Base-by-base conservation (phyloP, 441 rosid species). In the Bruguiera hainesii region DNA sequence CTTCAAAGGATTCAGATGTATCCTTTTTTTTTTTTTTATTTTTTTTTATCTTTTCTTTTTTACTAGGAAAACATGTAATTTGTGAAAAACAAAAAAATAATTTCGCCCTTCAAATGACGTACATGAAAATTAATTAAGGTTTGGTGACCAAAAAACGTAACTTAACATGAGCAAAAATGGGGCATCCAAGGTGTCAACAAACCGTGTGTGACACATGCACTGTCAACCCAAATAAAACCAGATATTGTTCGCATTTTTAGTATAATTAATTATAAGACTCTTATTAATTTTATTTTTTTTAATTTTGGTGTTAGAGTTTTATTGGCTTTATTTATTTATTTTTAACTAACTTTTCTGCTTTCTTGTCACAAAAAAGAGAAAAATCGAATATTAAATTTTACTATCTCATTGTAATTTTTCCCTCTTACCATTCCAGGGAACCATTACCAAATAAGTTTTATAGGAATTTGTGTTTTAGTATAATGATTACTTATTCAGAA, bases 71-170 rank as follows among this genome's bases (percentile, higher is more conserved):
- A 31, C 30, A 4, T 29, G 30, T 29, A 3, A 29, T 29, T 29
- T 31, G 33, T 31, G 33, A 31, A 31, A 31, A 31, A 5, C 1
- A 0, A 42, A 25, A 39, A 21, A 10, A 13, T 33, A 18, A 35
- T 6, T 31, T 0, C 5, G 3, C 23, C 56, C 9, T 61, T 28
- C 16, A 13, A 42, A 33, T 1, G 1, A 7, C 10, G 37, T 42
- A 11, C 48, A 42, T 3, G 48, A 42, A 42, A 42, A 13, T 42
- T 42, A 13, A 11, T 42, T 13, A 2, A 13, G 0, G 48, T 42
- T 42, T 50, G 49, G 35, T 30, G 26, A 60, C 75, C 79, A 71
- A 29, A 58, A 1, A 46, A 30, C 48, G 15, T 0, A 18, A 29
- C 13, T 6, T 31, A 10, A 26, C 18, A 42, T 20, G 52, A 52